Conservation (phyloP, 2,329 filamentous ascomycete genomes). For the Rugonectria rugulosa region DNA sequence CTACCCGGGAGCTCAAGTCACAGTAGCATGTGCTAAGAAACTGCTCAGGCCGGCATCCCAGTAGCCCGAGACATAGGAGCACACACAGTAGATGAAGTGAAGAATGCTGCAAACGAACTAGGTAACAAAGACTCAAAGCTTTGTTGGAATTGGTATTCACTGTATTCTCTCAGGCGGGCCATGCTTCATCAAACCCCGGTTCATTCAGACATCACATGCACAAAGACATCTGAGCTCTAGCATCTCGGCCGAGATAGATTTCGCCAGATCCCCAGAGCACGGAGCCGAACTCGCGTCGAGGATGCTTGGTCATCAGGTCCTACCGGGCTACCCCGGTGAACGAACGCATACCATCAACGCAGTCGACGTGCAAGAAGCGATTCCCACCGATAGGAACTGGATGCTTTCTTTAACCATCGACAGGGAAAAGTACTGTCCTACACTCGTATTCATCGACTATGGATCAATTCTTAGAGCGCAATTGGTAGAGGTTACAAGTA, state of each 20-base stretch:
- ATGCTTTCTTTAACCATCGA: slow-evolving; percentile 53
- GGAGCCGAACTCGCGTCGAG: slow-evolving; percentile 28
- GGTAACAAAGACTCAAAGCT: slow-evolving; percentile 21
- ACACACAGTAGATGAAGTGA: slow-evolving; percentile 30
- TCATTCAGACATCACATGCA: slow-evolving; percentile 26
- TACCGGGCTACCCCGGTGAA: slow-evolving; percentile 2
- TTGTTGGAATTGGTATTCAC: too few relatives aligned
- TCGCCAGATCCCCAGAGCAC: slow-evolving; percentile 21
- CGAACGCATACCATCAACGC: slow-evolving; percentile 34
- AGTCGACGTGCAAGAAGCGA: slow-evolving; percentile 46
- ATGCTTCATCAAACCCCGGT: slow-evolving; percentile 40
- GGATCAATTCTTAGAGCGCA: slow-evolving; percentile 30
- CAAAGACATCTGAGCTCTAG: slow-evolving; percentile 18
- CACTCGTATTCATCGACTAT: slow-evolving; percentile 43
- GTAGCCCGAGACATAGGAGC: slow-evolving; percentile 36
- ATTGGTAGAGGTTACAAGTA: not conserved
- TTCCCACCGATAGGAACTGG: slow-evolving; percentile 44
- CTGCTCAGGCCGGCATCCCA: slow-evolving; percentile 34
- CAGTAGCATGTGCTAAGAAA: too few relatives aligned
- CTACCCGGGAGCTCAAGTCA: too few relatives aligned
- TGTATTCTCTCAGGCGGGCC: slow-evolving; percentile 23
- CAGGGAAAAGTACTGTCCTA: slow-evolving; percentile 48
- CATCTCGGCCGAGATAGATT: slow-evolving; percentile 15
- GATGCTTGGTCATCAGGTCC: slow-evolving; percentile 26
- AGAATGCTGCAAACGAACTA: slow-evolving; percentile 30